Evolutionary conservation across 495 filamentous ascomycete species (phyloP).

Genomic region (Neurospora sp.): DNA sequence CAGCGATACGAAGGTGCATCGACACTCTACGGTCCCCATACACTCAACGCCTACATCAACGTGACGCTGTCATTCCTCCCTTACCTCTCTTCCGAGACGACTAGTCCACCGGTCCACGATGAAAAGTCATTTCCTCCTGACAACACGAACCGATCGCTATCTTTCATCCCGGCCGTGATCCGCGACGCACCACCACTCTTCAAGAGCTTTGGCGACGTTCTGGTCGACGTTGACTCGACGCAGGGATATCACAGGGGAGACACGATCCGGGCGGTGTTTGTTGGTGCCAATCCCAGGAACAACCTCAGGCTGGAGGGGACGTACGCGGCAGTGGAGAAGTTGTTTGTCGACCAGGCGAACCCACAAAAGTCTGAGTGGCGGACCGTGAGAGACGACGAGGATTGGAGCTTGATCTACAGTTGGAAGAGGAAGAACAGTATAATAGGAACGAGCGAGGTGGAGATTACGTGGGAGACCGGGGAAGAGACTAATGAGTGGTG

Average conservation of each 20-base stretch:
- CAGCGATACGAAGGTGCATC: constrained; percentile 95
- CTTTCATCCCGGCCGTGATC: constrained; percentile 73
- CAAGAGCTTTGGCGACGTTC: constrained; percentile 66
- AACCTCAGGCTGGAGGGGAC: constrained; percentile 69
- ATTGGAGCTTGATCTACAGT: constrained; percentile 71
- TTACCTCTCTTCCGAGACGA: constrained; percentile 38
- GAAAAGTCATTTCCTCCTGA: constrained; percentile 63
- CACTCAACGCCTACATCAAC: constrained; percentile 83
- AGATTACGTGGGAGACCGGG: constrained; percentile 69
- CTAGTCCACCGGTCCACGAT: constrained; percentile 34
- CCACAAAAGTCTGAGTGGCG: constrained; percentile 40
- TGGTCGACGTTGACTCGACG: constrained; percentile 41
- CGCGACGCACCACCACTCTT: constrained; percentile 62
- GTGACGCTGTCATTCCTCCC: constrained; percentile 63
- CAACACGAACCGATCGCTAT: constrained; percentile 68
- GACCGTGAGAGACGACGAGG: constrained; percentile 58
- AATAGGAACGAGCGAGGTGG: constrained; percentile 70
- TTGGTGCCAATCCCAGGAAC: constrained; percentile 87
- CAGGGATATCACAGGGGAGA: constrained; percentile 53
- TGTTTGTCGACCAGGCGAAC: constrained; percentile 21
- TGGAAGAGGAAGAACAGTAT: constrained; percentile 69
- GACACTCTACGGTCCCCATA: constrained; percentile 89
- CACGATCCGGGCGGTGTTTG: constrained; percentile 55
- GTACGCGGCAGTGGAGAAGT: constrained; percentile 67
- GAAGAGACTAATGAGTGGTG: constrained; percentile 38